A percentile compares a stretch with the other conserved stretches of the same genome.
These are phyloP conservation scores for Caryopteris hybrid DNA, from an alignment of 305 asterid species.

Conservation along the genomic window DNA sequence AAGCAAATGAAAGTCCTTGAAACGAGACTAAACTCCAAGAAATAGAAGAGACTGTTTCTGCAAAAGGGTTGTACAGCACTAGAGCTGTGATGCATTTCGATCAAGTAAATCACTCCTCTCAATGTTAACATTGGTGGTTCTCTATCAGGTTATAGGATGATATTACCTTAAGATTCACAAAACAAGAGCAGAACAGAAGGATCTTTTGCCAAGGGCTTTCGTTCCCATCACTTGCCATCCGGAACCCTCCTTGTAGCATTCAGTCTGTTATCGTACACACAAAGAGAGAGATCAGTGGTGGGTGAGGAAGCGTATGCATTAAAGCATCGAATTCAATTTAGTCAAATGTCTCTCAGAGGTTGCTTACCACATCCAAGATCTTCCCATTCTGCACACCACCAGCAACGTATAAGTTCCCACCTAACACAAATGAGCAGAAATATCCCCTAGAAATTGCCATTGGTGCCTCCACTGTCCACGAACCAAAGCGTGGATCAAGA, in stretches of 20 bases:
- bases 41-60: too few species aligned
- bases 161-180: constrained; percentile 13
- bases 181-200: constrained; percentile 43
- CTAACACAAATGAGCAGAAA: constrained; percentile 45
- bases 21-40: too few species aligned
- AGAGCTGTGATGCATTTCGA: neutral
- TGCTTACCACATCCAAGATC: constrained; percentile 45
- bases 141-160: too few species aligned
- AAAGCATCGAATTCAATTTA: neutral
- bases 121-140: too few species aligned
- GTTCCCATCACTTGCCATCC: constrained; percentile 45
- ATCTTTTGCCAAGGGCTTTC: constrained; percentile 52
- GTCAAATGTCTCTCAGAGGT: neutral
- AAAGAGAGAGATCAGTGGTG: neutral
- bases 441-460: constrained; percentile 52
- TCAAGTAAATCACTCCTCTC: neutral
- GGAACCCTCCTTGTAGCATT: constrained; percentile 41
- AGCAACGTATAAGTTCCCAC: constrained; percentile 39
- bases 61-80: too few species aligned
- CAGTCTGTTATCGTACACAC: constrained; percentile 32
- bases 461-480: constrained; percentile 49
- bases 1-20: too few species aligned
- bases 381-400: constrained; percentile 44
- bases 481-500: constrained; percentile 58
- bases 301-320: neutral